These are phyloP conservation scores for Lachancea lanzarotensis DNA, from an alignment of 805 yeast species.

Conservation along the genomic window DNA sequence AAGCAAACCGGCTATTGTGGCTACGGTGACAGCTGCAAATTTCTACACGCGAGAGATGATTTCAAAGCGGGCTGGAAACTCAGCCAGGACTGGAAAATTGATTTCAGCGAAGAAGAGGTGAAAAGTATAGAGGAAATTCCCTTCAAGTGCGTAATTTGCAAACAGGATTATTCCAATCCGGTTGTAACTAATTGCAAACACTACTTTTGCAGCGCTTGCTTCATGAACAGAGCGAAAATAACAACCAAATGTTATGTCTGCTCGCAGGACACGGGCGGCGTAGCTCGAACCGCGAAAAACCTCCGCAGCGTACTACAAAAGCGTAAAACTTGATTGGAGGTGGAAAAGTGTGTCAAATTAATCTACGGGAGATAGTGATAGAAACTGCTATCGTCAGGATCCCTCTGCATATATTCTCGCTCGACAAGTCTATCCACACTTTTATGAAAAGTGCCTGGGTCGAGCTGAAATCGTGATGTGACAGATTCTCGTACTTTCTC, in stretches of 20 bases:
- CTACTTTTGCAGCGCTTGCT: slow-evolving; percentile 58
- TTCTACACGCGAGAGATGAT: slow-evolving; percentile 84
- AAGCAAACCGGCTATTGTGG: slow-evolving; percentile 92
- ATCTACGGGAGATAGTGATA: slow-evolving; percentile 35
- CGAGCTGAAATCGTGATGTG: slow-evolving; percentile 59
- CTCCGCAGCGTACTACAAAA: slow-evolving; percentile 24
- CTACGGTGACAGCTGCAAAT: slow-evolving; percentile 95
- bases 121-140: slow-evolving; percentile 37
- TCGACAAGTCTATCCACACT: slow-evolving; percentile 71
- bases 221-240: slow-evolving; percentile 40
- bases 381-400: slow-evolving; percentile 48
- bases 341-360: no score
- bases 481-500: slow-evolving; percentile 58
- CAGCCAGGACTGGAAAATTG: slow-evolving; percentile 62
- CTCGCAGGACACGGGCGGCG: slow-evolving; percentile 53
- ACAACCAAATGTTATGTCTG: slow-evolving; percentile 50
- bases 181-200: slow-evolving; percentile 58
- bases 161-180: slow-evolving; percentile 47
- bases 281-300: slow-evolving; percentile 46
- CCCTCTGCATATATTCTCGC: slow-evolving; percentile 74
- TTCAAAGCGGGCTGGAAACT: slow-evolving; percentile 64
- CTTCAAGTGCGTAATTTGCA: slow-evolving; percentile 58
- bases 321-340: background rate
- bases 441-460: slow-evolving; percentile 57
- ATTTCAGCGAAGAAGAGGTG: slow-evolving; percentile 22